A percentile compares a stretch with the other conserved stretches of the same genome.
Conservation (phyloP, 306 rosid genomes). For the Dryas alaskensis region DNA sequence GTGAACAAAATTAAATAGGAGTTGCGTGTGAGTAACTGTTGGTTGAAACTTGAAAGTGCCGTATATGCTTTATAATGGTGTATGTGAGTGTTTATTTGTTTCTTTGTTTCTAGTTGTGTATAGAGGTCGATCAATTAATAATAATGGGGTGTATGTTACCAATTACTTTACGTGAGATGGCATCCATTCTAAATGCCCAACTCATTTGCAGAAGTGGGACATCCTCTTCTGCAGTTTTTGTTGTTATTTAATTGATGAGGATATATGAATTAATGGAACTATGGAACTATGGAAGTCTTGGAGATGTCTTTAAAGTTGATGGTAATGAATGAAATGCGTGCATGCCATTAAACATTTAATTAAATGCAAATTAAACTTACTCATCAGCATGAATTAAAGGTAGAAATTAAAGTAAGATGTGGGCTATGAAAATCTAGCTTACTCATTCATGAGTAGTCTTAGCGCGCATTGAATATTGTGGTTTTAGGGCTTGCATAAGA, state of each 20-base stretch:
- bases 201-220: conserved; percentile 26
- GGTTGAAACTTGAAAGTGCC: conserved; percentile 3
- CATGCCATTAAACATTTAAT: no score
- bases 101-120: background rate
- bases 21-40: conserved; percentile 8
- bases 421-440: no score
- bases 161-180: conserved; percentile 25
- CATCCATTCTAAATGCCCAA: conserved; percentile 18
- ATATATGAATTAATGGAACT: no score
- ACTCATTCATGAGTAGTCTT: no score
- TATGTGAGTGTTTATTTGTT: background rate
- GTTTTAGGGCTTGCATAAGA: no score
- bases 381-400: no score
- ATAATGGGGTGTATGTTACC: background rate
- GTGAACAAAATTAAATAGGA: conserved; percentile 6
- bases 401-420: no score
- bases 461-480: no score
- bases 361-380: no score
- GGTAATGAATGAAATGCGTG: no score
- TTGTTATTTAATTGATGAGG: background rate
- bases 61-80: background rate
- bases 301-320: no score
- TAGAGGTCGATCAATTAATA: conserved; percentile 1
- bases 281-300: no score
- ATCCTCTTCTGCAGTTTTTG: conserved; percentile 12